Percentiles rank a stretch among this genome's conserved stretches.
These are phyloP conservation scores for Hirsutella thompsonii DNA, from an alignment of 2,329 filamentous ascomycete genomes.

Conservation along the genomic window DNA sequence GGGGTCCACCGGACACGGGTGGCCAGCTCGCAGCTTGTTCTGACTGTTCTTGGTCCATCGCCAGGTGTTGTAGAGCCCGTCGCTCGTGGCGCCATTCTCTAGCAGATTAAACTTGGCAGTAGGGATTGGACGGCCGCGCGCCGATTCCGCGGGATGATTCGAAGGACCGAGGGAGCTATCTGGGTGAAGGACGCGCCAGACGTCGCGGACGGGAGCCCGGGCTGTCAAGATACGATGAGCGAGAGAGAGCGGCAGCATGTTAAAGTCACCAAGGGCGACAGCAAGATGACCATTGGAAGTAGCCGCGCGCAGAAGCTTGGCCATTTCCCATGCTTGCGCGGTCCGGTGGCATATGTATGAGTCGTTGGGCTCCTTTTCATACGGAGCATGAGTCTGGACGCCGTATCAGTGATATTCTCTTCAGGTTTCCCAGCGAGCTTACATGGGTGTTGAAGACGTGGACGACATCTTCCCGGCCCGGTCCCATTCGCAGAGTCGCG, in stretches of 20 bases:
- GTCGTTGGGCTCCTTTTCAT: conserved; percentile 66
- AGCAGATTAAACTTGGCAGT: conserved; percentile 64
- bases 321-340: conserved; percentile 88
- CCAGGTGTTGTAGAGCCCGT: conserved; percentile 85
- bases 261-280: conserved; percentile 85
- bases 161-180: conserved; percentile 69
- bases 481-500: conserved; percentile 63
- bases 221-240: conserved; percentile 72
- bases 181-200: conserved; percentile 75
- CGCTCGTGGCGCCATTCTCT: conserved; percentile 78
- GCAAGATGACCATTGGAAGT: conserved; percentile 71
- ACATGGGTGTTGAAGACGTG: conserved; percentile 92
- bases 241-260: conserved; percentile 82
- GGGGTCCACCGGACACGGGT: conserved; percentile 44
- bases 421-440: too few species aligned
- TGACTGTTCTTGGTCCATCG: conserved; percentile 65
- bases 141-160: conserved; percentile 52
- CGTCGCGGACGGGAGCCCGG: conserved; percentile 65
- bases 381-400: conserved; percentile 63
- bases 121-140: conserved; percentile 54
- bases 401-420: too few species aligned
- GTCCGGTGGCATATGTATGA: conserved; percentile 84
- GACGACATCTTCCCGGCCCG: conserved; percentile 49
- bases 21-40: conserved; percentile 50
- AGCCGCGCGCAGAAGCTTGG: conserved; percentile 76